A percentile compares a stretch with the other conserved stretches of the same genome.
Evolutionary conservation across 768 basidiomycete species (phyloP).

Genomic region (Lentinula guzmanii): DNA sequence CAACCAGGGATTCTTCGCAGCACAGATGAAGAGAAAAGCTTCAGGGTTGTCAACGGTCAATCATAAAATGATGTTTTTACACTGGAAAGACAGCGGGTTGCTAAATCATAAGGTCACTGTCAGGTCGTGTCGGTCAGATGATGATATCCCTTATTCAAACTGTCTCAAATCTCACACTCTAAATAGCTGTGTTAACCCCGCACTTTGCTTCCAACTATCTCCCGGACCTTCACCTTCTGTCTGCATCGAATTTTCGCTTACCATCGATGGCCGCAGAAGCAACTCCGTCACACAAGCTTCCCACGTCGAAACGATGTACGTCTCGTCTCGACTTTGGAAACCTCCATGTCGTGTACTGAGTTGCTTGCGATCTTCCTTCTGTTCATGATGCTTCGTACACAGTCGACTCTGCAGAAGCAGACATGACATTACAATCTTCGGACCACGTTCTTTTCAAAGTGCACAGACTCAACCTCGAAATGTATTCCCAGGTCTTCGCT

Average conservation of each 20-base stretch:
- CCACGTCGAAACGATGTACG: not conserved
- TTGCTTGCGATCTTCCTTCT: not conserved
- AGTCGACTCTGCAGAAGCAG: constrained; percentile 10
- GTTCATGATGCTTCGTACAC: not conserved
- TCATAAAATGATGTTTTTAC: too few relatives aligned
- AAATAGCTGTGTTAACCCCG: not conserved
- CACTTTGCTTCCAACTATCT: not conserved
- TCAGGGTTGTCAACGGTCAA: too few relatives aligned
- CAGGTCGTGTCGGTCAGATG: not conserved
- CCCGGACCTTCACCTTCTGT: not conserved
- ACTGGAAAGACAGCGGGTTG: not conserved
- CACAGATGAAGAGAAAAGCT: too few relatives aligned
- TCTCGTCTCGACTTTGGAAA: not conserved
- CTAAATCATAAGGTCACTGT: not conserved
- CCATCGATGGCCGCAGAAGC: not conserved
- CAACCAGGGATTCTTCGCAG: too few relatives aligned
- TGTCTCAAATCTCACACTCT: not conserved
- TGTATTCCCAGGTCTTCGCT: constrained; percentile 13
- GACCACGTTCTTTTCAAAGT: constrained; percentile 13
- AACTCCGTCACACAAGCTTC: not conserved
- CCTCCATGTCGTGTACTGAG: not conserved
- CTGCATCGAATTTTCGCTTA: not conserved
- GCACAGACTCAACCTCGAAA: constrained; percentile 11
- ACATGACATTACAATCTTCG: constrained; percentile 11
- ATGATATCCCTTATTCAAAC: not conserved